These are phyloP conservation scores for Podaxis sp. DNA, from an alignment of 768 basidiomycete genomes.

Conservation along the genomic window DNA sequence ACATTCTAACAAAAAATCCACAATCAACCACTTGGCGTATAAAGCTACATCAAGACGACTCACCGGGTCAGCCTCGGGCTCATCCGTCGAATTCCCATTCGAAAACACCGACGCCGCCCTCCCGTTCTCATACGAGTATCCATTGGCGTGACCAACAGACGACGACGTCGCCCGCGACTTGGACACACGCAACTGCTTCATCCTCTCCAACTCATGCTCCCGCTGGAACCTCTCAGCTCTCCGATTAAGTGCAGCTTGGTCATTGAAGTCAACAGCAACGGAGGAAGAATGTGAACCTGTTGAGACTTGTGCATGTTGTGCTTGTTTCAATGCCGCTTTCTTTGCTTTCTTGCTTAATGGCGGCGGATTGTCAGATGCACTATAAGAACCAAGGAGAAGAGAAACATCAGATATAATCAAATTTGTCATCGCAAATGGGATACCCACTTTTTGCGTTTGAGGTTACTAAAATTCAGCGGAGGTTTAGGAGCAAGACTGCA, in stretches of 20 bases:
- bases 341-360: conserved; percentile 56
- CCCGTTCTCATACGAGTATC: conserved; percentile 40
- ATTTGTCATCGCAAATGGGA: neutral
- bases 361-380: conserved; percentile 25
- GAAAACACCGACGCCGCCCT: conserved; percentile 9
- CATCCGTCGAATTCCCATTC: conserved; percentile 43
- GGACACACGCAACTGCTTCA: conserved; percentile 47
- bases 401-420: neutral
- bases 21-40: neutral
- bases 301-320: conserved; percentile 35
- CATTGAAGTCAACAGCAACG: conserved; percentile 47
- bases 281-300: conserved; percentile 33
- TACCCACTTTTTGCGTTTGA: conserved; percentile 74
- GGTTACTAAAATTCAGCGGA: conserved; percentile 42
- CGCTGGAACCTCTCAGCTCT: conserved; percentile 89
- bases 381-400: conserved; percentile 32
- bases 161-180: conserved; percentile 20
- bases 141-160: conserved; percentile 48
- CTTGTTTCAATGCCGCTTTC: conserved; percentile 43
- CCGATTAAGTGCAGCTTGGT: conserved; percentile 68
- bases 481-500: conserved; percentile 63
- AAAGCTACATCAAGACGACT: conserved; percentile 26
- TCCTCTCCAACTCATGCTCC: conserved; percentile 82
- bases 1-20: conserved; percentile 65
- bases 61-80: conserved; percentile 74